Percentiles rank a stretch among this genome's conserved stretches.
phyloP scores from a whole-genome alignment of 164 flowering plant genomes.

The Magnolia officinalis region DNA sequence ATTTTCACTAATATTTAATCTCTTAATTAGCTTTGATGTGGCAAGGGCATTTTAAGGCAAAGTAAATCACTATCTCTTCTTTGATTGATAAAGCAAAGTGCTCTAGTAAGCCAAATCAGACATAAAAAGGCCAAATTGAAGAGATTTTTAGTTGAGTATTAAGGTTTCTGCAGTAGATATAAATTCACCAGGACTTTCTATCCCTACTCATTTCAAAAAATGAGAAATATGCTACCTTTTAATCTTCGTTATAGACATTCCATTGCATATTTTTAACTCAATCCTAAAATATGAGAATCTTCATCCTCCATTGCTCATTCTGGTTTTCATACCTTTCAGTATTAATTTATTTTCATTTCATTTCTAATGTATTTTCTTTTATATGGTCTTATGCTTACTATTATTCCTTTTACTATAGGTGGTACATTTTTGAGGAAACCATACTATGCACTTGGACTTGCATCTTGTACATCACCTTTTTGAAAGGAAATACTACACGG shows the following conservation, averaged over 20 bases:
- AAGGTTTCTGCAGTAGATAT: background rate
- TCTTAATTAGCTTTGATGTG: background rate
- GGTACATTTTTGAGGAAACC: slow-evolving; percentile 88
- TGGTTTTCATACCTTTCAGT: background rate
- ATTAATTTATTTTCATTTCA: too few species aligned
- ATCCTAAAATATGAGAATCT: background rate
- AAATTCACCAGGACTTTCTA: background rate
- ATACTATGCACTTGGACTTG: slow-evolving; percentile 83
- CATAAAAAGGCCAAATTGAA: background rate
- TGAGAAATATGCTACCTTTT: too few species aligned
- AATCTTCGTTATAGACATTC: too few species aligned
- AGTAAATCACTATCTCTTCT: background rate
- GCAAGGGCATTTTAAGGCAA: background rate
- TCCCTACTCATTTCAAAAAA: too few species aligned
- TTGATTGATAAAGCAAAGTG: background rate
- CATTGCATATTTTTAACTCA: background rate
- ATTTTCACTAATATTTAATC: background rate
- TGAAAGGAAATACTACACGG: slow-evolving; percentile 47
- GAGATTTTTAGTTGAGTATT: background rate
- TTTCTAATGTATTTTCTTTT: background rate
- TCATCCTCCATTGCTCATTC: background rate
- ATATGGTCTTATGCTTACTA: background rate
- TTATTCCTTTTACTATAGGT: slow-evolving; percentile 44
- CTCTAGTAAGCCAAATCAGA: background rate
- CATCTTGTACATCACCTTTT: slow-evolving; percentile 63